Evolutionary conservation across 441 rosid genomes (phyloP), one percentile per base, ranked within the genome.

Genomic region (Melastoma candidum): DNA sequence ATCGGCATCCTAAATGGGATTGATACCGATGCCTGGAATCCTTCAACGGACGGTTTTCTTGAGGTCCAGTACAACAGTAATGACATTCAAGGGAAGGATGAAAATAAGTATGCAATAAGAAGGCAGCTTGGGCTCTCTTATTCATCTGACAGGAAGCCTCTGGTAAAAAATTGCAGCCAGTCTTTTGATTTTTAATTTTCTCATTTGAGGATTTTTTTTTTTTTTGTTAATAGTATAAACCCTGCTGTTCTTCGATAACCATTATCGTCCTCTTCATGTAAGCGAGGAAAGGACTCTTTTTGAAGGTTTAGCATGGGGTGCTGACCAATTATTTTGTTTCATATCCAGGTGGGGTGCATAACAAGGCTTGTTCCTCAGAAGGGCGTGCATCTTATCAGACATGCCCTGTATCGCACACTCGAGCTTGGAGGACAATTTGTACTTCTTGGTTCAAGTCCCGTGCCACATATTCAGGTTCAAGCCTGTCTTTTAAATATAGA

Each of bases 401-500:
- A 92, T 69, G 94, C 98, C 44, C 78, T 92, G 60, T 85, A 85
- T 71, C 71, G 85, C 70, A 84, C 98, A 10, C 53, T 92, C 68
- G 98, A 92, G 80, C 72, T 92, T 66, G 98, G 95, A 27, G 95
- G 98, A 64, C 96, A 92, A 54, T 92, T 88, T 69, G 69, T 92
- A 36, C 94, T 88, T 64, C 94, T 92, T 46, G 98, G 98, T 68
- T 88, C 96, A 61, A 92, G 95, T 63, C 98, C 96, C n/a, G 85
- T 92, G 57, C 70, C 87, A n/a, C 94, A 84, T 67, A 92, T 87
- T 65, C 98, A 87, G 92, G 98, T 82, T 56, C 71, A 1, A 17
- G 32, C 52, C 43, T 53, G 9, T 52, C 8, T 52, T 52, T 27
- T 10, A 3, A 50, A 50, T 29, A 29, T 12, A 50, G 39, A 50